Conservation (phyloP, 148 eudicot species). For the Rhododendron williamsianum region DNA sequence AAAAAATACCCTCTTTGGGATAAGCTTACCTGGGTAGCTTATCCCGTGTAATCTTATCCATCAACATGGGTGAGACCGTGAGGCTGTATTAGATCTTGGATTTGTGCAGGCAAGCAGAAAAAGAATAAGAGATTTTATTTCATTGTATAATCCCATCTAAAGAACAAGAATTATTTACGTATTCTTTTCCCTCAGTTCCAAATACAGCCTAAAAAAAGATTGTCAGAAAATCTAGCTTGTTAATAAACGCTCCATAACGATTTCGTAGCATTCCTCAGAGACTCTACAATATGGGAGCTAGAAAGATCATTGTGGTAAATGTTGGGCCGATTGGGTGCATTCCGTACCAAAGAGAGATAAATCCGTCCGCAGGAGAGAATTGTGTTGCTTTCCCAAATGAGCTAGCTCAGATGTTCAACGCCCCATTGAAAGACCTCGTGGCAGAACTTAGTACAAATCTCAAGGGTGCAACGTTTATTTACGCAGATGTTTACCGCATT, state of each 20-base stretch:
- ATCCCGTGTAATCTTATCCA: neutral
- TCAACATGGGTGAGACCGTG: neutral
- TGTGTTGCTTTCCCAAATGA: slow-evolving; percentile 69
- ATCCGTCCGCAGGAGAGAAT: slow-evolving; percentile 49
- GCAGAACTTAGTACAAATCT: slow-evolving; percentile 36
- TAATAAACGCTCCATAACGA: neutral
- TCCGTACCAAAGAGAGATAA: slow-evolving; percentile 62
- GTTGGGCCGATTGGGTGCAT: slow-evolving; percentile 95
- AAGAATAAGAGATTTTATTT: neutral
- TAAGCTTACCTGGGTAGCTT: neutral
- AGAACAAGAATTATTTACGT: neutral
- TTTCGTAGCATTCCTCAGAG: slow-evolving; percentile 40
- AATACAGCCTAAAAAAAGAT: neutral
- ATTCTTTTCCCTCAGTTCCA: neutral
- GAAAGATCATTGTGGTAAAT: slow-evolving; percentile 62
- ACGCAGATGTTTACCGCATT: slow-evolving; percentile 60
- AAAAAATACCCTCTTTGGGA: neutral
- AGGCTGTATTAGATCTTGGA: neutral
- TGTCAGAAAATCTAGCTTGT: neutral
- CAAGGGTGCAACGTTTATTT: slow-evolving; percentile 47
- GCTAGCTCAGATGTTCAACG: slow-evolving; percentile 57
- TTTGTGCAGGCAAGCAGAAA: neutral
- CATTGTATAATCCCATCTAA: neutral
- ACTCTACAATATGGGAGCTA: slow-evolving; percentile 72
- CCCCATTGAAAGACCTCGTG: slow-evolving; percentile 40